Evolutionary conservation across 2,329 filamentous ascomycete genomes (phyloP), one percentile per base, ranked within the genome.

Genomic region (Calonectria ilicicola): DNA sequence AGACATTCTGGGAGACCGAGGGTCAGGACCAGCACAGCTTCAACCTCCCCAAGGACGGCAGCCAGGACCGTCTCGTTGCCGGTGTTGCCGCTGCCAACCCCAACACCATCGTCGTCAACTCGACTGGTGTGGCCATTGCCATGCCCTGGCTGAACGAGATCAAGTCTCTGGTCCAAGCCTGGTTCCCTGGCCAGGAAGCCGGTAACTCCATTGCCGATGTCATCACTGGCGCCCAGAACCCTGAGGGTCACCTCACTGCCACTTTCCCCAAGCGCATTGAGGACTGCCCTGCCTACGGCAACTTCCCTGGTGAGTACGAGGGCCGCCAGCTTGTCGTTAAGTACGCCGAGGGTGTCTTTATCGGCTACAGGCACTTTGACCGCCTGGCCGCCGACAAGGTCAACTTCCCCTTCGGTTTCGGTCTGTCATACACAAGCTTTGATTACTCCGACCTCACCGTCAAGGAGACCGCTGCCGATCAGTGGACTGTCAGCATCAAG

Each of bases 291-390:
- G 89, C 90, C 0, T 92, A 91, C 81, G 85, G 92, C 72, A 93
- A 93, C 82, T 93, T 81, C 72, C 80, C 80, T 1, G 79, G 87
- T 3, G 90, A 92, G 79, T 72, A 77, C 40, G 73, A 62, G 12
- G 74, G 77, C 26, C 76, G 76, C 0, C 88, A 89, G 68, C 86
- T 91, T 60, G 87, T 89, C 73, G 90, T 91, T 4, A 83, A 91
- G 3, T 93, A 93, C 75, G 91, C 89, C 17, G 92, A 93, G 81
- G 92, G 91, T 60, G 87, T 93, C 64, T 93, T 91, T 78, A 87
- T 93, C 44, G 92, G 92, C 1, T 93, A 93, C 81, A 86, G 91
- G 29, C 92, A 90, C 83, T 93, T 92, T 77, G 91, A 94, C 78
- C 91, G 89, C 76, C 23, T 74, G 42, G 29, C 62, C 0, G 40